Conservation (phyloP, 2,329 filamentous ascomycete species). For the Paramyrothecium sp. region DNA sequence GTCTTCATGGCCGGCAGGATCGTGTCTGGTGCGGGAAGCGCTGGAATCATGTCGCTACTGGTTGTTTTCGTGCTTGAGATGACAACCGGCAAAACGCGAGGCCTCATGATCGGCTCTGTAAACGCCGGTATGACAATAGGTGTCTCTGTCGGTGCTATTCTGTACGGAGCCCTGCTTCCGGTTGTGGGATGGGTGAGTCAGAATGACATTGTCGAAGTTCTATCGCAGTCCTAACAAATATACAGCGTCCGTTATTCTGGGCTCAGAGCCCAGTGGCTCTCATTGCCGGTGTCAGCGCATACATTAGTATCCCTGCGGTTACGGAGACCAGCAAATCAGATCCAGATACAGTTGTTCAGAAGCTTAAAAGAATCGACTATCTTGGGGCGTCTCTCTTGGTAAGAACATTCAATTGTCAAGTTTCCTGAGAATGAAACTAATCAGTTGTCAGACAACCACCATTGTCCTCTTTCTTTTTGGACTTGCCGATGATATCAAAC, state of each 20-base stretch:
- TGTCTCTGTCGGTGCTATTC: slow-evolving; percentile 68
- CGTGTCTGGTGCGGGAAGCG: slow-evolving; percentile 66
- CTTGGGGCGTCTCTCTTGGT: slow-evolving; percentile 67
- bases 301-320: slow-evolving; percentile 59
- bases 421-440: slow-evolving; percentile 5
- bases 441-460: slow-evolving; percentile 49
- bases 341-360: slow-evolving; percentile 39
- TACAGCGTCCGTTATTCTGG: slow-evolving; percentile 69
- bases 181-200: slow-evolving; percentile 66
- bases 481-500: slow-evolving; percentile 62
- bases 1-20: slow-evolving; percentile 69
- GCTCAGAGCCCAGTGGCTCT: slow-evolving; percentile 66
- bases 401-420: slow-evolving; percentile 20
- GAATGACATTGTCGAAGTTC: neutral
- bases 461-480: slow-evolving; percentile 73
- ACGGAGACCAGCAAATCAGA: slow-evolving; percentile 8
- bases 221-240: slow-evolving; percentile 2
- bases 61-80: slow-evolving; percentile 78
- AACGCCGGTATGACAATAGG: slow-evolving; percentile 73
- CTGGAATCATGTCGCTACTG: slow-evolving; percentile 70
- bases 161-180: slow-evolving; percentile 64
- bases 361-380: slow-evolving; percentile 71
- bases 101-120: slow-evolving; percentile 70
- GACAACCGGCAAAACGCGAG: slow-evolving; percentile 63
- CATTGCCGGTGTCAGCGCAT: slow-evolving; percentile 59